Base-by-base conservation (phyloP, 345 rosid species). In the Pugionium dolabratum region DNA sequence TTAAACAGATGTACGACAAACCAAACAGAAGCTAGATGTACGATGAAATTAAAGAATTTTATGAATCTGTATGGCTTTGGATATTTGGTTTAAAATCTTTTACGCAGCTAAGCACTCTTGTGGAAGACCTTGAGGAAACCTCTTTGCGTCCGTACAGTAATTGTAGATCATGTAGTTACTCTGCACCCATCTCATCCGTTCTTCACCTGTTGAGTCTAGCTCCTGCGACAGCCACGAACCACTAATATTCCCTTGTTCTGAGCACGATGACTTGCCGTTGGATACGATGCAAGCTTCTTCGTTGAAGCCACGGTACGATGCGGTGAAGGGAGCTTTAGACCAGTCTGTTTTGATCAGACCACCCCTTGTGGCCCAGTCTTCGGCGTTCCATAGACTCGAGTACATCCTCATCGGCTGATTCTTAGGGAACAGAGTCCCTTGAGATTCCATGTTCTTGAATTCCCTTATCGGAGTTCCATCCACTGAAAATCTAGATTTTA, bases 401-500 rank as follows among this genome's bases (percentile, higher is more conserved):
- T 66, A 66, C 71, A 66, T 66, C 31, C 71, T 66, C 71, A 66
- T 66, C 9, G 71, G 18, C 18, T 18, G 18, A 18, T 18, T 18
- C 18, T 18, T 56, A 5, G 71, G 71, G 31, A 54, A 67, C 45
- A 59, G 31, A 27, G 26, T 50, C 45, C 80, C 80, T 18, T 31
- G 73, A 6, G 79, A 62, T 52, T 79, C 83, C 69, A 74, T 30
- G 79, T 79, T 79, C 78, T 79, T 63, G 76, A 76, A 79, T 53
- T 79, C 80, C 53, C 83, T 70, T 30, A 54, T 81, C 1, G 91
- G 83, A 2, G 60, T 68, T 4, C 82, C 83, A 55, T 85, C 89
- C 1, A 80, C 78, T 1, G 71, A 78, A 80, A 79, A 76, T 7
- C 89, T 82, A 18, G 67, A 9, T 64, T 11, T 32, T 2, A 32